Base-by-base conservation (phyloP, 176 grass and related monocot species). In the Oryza brachyantha region DNA sequence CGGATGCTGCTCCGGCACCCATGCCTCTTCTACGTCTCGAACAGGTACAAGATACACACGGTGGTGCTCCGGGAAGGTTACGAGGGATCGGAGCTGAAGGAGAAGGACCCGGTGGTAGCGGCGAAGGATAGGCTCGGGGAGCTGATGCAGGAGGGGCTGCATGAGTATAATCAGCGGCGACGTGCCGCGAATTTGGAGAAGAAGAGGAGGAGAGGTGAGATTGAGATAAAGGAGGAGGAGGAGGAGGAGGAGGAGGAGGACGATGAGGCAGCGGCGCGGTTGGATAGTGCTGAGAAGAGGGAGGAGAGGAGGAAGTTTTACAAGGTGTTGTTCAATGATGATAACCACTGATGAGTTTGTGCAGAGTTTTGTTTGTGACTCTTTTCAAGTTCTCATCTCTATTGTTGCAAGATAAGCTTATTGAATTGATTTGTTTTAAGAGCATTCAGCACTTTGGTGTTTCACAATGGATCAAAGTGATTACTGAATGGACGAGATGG, bases 91-190 rank as follows among this genome's bases (percentile, higher is more conserved):
- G 92, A 94, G 50, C 83, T 98, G 71, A 80, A 63, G 63, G 85
- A 90, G 43, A 94, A 94, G 87, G 95, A 94, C 63, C 89, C 80
- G 8, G 69, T 94, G 79, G 92, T 94, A n/a, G 55, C 54, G 5
- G 87, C 72, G 0, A 98, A 98, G 83, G 83, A 98, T 34, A 85
- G 38, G 61, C 89, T 98, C 0, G 92, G 95, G 64, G 89, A 94
- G 77, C 81, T 98, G 14, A 98, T 98, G 92, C 92, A 98, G 70
- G 95, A 98, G 66, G 92, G 95, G 24, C 64, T 98, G 29, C 92
- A 94, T 13, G 92, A 98, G 68, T 94, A 89, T 72, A 98, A 94
- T 80, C 82, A 71, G 65, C 66, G 83, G 58, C 75, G 74, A 14
- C 64, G 65, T 41, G 64, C 75, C 0, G 40, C 34, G 0, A 98